Evolutionary conservation across 306 rosid species (phyloP), one percentile per base, ranked within the genome.

Genomic region (Abrus pulchellus): DNA sequence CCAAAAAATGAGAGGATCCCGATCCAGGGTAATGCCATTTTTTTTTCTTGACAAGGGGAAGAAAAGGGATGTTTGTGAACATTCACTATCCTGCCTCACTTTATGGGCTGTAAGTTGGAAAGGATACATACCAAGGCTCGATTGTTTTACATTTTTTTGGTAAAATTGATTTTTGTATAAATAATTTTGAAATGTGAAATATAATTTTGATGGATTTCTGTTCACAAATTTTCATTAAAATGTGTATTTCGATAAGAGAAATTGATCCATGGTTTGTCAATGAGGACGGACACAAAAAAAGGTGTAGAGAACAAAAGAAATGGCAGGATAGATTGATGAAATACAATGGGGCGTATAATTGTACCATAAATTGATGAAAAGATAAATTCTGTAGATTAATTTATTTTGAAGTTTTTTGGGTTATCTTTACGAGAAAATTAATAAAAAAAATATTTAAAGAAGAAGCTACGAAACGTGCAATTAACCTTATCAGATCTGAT

Each of bases 301-400:
- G 63, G 43, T 54, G 70, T 53, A 33, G 54, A 64, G 11, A 72
- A 63, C n/a, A 50, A 2, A 45, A 77, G 34, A 33, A 67, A 50
- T 57, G 13, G 62, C 9, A 52, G 5, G 9, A 60, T 34, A 36
- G 20, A 52, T 14, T 7, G 28, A 72, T 33, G 55, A 52, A 57
- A 33, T 41, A 49, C 27, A 68, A 4, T 11, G 41, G 27, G 56
- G n/a, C n/a, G 20, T 67, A 38, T 76, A 45, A 50, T 8, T 76
- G 61, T 41, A 28, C 56, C 9, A 71, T 65, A 56, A 55, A 43
- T 5, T 34, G 43, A 20, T 20, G 20, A 20, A 20, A 20, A 20
- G 20, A 20, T 20, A 20, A 43, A 4, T 43, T 43, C 3, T 48
- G 9, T 48, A 13, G 53, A 48, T 3, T 48, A 48, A 9, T 48